Evolutionary conservation across 176 grass and related monocot genomes (phyloP), one percentile per base, ranked within the genome.

Genomic region (Alloteropsis semialata): DNA sequence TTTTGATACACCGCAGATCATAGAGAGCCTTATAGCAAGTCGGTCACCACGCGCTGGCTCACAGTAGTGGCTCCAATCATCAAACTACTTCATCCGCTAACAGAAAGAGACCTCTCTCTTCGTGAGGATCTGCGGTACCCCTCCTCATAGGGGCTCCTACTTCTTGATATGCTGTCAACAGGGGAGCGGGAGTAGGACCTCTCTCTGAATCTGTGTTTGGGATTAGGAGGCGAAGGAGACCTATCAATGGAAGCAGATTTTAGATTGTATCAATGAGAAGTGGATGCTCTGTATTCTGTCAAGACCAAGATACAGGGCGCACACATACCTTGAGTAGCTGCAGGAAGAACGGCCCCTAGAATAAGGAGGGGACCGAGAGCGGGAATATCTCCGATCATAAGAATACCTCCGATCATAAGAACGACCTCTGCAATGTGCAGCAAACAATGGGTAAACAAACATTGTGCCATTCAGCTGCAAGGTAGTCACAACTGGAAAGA

Each of bases 151-250:
- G 86, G 89, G 44, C 86, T 90, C 57, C n/a, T 18, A 17, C 91
- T 92, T 76, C 89, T 87, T 7, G 92, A 92, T 59, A 71, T 60
- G 70, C 76, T 89, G 8, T 80, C 86, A 51, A 69, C 69, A 44
- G 92, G 92, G 37, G 89, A 90, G 18, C 50, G 66, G 3, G 84
- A 86, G 88, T 83, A 80, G 9, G 92, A 89, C 54, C 63, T 65
- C 48, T 84, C 84, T 16, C 88, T 81, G 56, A 44, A 29, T 22
- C 78, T 56, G 38, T 74, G 65, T 16, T 64, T 88, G 7, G 63
- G 59, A 79, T 76, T 21, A 46, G 7, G 53, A n/a, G 89, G 92
- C 0, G 89, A 84, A 3, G 89, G 92, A 33, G 92, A 91, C 76
- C 89, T 94, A 81, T 30, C 38, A 61, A 38, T 32, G 38, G 38